Percentiles rank a stretch among this genome's conserved stretches.
Conservation (phyloP, 1,284 basidiomycete genomes). For the Sanghuangporus weigelae region DNA sequence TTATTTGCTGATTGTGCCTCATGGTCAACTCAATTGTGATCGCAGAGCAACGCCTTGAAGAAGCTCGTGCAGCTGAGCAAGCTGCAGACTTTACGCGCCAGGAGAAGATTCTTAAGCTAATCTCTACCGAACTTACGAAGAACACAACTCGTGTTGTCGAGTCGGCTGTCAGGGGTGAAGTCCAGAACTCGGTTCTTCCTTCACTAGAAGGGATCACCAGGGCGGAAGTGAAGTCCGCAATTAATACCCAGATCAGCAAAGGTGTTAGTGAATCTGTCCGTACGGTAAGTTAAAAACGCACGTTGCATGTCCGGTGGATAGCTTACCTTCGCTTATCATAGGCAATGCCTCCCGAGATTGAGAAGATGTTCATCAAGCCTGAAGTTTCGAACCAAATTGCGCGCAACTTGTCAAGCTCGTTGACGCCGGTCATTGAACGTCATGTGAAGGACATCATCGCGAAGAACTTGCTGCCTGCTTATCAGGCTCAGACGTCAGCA, state of each 20-base stretch:
- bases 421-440: conserved; percentile 69
- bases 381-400: conserved; percentile 72
- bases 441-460: conserved; percentile 75
- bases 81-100: conserved; percentile 73
- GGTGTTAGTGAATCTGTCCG: conserved; percentile 67
- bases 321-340: conserved; percentile 27
- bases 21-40: conserved; percentile 9
- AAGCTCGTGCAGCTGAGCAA: conserved; percentile 69
- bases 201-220: conserved; percentile 74
- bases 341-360: conserved; percentile 72
- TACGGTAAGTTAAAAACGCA: conserved; percentile 39
- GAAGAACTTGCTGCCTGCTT: conserved; percentile 68
- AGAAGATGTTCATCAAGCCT: conserved; percentile 68
- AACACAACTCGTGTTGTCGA: conserved; percentile 83
- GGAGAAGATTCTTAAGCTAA: conserved; percentile 81
- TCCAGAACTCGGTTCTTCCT: conserved; percentile 74
- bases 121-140: conserved; percentile 76
- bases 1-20: conserved; percentile 19
- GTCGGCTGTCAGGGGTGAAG: conserved; percentile 74
- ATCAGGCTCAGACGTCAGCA: conserved; percentile 58
- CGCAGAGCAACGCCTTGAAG: conserved; percentile 74
- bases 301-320: not conserved
- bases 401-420: conserved; percentile 57
- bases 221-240: conserved; percentile 66
- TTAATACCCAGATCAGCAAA: conserved; percentile 70